Base-by-base conservation (phyloP, 495 filamentous ascomycete species). In the Podospora conica region DNA sequence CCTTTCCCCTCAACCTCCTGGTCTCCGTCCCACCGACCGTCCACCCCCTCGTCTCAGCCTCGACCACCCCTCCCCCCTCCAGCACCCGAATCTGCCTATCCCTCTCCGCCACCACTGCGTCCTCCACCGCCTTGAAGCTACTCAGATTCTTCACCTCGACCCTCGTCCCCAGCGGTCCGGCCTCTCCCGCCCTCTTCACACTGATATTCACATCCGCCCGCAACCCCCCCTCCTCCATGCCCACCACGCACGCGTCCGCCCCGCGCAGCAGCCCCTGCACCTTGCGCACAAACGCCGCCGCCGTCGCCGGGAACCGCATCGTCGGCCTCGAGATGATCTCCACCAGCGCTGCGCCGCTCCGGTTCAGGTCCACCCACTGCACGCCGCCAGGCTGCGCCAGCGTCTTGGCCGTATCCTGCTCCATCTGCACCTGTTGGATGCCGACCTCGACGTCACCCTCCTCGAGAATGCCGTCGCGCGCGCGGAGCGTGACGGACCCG, bases 121-220 rank as follows among this genome's bases (percentile, higher is more conserved):
- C 93, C 75, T 97, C 92, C 20, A 98, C 90, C 1, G 93, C 90
- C 74, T 96, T 96, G 81, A 98, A 92, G 66, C 90, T 96, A 73
- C 89, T 92, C 58, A 99, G 74, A 69, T 99, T 99, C 77, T 99
- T 99, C 81, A 99, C 98, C 78, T 99, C 95, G 0, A 93, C 96
- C 59, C 93, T 84, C 70, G 93, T 91, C 9, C 95, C 95, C 12
- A 97, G 82, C 18, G 79, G 77, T 59, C 78, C 75, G 3, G 64
- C 72, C 15, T 80, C 83, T 0, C 82, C 77, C 0, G 48, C 72
- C 65, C 84, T 79, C 20, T 89, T 81, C 1, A 98, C 87, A 6
- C 92, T 96, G 9, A 99, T 94, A 72, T 99, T 99, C 65, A 99
- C 91, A 76, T 99, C 95, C 3, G 92, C 95, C 25, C 95, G 83